Conservation (phyloP, 2,329 filamentous ascomycete genomes). For the Paracorniculantispora psalliotae region DNA sequence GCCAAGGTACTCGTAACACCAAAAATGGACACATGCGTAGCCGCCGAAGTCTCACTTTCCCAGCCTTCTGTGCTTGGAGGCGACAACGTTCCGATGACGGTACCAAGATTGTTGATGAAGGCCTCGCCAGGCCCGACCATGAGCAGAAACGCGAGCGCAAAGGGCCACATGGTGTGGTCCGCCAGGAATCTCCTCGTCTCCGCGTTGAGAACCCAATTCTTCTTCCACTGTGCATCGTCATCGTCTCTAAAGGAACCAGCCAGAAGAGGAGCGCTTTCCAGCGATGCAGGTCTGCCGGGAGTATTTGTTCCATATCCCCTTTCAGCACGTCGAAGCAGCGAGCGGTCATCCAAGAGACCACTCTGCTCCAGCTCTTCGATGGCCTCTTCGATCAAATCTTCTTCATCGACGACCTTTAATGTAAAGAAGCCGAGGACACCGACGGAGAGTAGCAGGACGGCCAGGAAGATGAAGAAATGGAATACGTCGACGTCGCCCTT, state of each 20-base stretch:
- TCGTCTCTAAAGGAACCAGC: constrained; percentile 36
- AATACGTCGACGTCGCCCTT: constrained; percentile 68
- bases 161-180: constrained; percentile 93
- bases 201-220: constrained; percentile 85
- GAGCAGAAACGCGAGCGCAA: constrained; percentile 85
- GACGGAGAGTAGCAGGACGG: constrained; percentile 61
- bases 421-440: constrained; percentile 71
- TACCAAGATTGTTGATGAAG: constrained; percentile 96
- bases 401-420: constrained; percentile 75
- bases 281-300: constrained; percentile 34
- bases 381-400: constrained; percentile 82
- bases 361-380: constrained; percentile 89
- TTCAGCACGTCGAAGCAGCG: constrained; percentile 58
- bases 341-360: constrained; percentile 71
- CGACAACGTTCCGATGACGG: constrained; percentile 82
- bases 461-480: constrained; percentile 82
- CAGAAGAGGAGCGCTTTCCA: constrained; percentile 38
- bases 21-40: constrained; percentile 90
- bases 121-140: constrained; percentile 94
- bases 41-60: constrained; percentile 53
- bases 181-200: constrained; percentile 81
- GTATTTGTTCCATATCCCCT: constrained; percentile 57
- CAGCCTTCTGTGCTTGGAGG: constrained; percentile 44
- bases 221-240: constrained; percentile 60
- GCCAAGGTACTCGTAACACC: constrained; percentile 87